phyloP scores from a whole-genome alignment of 2,329 filamentous ascomycete species.

The Monosporascus ibericus region DNA sequence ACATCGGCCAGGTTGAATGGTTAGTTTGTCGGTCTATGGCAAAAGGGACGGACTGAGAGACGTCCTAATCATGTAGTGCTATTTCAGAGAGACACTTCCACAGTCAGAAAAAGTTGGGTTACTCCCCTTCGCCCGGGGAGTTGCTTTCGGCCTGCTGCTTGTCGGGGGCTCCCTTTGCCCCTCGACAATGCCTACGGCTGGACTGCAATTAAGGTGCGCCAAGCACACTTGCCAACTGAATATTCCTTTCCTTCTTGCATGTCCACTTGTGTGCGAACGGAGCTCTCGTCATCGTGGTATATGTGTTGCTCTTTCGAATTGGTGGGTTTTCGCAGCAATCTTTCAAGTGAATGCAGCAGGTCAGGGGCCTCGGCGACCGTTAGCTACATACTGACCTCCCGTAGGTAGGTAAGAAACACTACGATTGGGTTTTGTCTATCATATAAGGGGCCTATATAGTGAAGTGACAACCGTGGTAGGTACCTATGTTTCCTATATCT shows the following conservation, averaged over 20 bases:
- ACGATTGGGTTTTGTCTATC: too few relatives aligned
- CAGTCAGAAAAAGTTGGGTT: background rate
- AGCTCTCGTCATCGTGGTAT: background rate
- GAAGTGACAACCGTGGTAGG: too few relatives aligned
- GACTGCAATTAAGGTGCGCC: conserved; percentile 19
- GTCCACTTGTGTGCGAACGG: background rate
- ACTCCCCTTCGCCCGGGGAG: background rate
- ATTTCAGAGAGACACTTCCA: background rate
- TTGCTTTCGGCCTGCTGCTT: background rate
- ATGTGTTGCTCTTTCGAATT: background rate
- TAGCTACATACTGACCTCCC: too few relatives aligned
- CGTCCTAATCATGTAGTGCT: background rate
- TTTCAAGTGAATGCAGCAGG: too few relatives aligned
- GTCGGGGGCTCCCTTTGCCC: background rate
- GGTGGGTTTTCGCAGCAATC: too few relatives aligned
- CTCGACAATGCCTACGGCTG: conserved; percentile 1
- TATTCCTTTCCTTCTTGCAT: background rate
- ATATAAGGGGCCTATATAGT: too few relatives aligned
- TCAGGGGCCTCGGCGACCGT: too few relatives aligned
- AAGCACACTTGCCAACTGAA: conserved; percentile 21
- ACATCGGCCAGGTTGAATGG: too few relatives aligned
- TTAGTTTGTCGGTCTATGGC: too few relatives aligned
- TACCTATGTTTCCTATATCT: too few relatives aligned
- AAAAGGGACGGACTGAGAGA: background rate
- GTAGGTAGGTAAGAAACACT: too few relatives aligned